Evolutionary conservation across 2,329 filamentous ascomycete species (phyloP).

Genomic region (Spiromastix sp.): DNA sequence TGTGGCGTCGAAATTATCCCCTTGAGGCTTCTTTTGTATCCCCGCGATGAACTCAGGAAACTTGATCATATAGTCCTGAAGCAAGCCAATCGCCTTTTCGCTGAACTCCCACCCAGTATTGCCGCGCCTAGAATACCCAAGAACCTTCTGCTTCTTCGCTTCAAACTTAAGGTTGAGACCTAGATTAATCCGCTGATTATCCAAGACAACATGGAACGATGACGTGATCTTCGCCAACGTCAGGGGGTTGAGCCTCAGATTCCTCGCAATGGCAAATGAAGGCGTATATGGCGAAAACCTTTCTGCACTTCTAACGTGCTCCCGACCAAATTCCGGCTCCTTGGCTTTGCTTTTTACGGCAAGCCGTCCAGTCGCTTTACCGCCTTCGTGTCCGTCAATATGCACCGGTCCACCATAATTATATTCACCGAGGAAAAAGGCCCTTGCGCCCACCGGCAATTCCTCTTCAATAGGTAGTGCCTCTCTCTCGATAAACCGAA

Average conservation of each 20-base stretch:
- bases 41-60: conserved; percentile 94
- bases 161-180: conserved; percentile 97
- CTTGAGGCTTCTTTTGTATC: conserved; percentile 74
- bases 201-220: conserved; percentile 75
- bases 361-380: conserved; percentile 69
- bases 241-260: conserved; percentile 71
- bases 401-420: conserved; percentile 87
- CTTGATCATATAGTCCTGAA: conserved; percentile 80
- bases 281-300: conserved; percentile 66
- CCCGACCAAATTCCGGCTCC: conserved; percentile 71
- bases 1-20: conserved; percentile 71
- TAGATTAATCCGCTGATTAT: conserved; percentile 75
- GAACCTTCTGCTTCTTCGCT: conserved; percentile 84
- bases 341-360: conserved; percentile 61
- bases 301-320: conserved; percentile 62
- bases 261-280: conserved; percentile 77
- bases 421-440: conserved; percentile 90
- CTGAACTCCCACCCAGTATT: conserved; percentile 93
- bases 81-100: conserved; percentile 65
- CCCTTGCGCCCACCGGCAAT: conserved; percentile 70
- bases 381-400: conserved; percentile 60
- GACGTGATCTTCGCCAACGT: conserved; percentile 94
- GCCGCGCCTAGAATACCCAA: conserved; percentile 86
- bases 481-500: conserved; percentile 80
- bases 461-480: conserved; percentile 87